Conservation (phyloP, 2,329 filamentous ascomycete species). For the Penicillium sp. region DNA sequence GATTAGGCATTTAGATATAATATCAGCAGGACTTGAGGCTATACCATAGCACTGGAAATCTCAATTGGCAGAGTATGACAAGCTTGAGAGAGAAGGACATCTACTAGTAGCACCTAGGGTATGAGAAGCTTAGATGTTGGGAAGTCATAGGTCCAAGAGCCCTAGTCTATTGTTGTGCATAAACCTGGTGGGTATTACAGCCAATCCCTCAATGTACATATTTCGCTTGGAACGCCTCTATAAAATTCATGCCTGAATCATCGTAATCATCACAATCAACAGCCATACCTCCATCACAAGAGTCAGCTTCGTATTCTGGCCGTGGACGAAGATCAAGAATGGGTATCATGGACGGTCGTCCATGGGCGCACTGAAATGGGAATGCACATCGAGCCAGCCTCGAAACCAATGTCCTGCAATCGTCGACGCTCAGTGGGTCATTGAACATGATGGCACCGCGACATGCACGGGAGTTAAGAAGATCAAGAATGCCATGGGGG, state of each 20-base stretch:
- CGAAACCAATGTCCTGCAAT: constrained; percentile 41
- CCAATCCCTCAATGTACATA: constrained; percentile 14
- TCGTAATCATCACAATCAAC: constrained; percentile 5
- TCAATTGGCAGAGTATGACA: no score
- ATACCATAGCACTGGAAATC: no score
- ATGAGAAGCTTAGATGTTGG: no score
- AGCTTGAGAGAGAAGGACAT: no score
- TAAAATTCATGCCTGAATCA: constrained; percentile 5
- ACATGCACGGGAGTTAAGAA: constrained; percentile 52
- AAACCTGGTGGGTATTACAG: neutral
- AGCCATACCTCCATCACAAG: neutral
- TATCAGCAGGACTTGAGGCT: no score
- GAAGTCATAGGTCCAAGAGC: neutral
- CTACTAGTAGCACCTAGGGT: no score
- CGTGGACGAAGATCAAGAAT: constrained; percentile 35
- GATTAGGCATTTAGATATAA: no score
- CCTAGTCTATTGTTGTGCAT: neutral
- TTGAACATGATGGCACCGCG: constrained; percentile 54
- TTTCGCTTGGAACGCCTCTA: constrained; percentile 15
- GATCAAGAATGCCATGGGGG: constrained; percentile 71
- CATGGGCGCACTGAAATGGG: constrained; percentile 54
- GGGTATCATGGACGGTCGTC: constrained; percentile 50
- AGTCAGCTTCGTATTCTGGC: neutral
- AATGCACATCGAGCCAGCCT: constrained; percentile 44
- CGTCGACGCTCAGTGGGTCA: constrained; percentile 38